These are phyloP conservation scores for Sclerotinia minor DNA, from an alignment of 2,329 filamentous ascomycete genomes.

Conservation along the genomic window DNA sequence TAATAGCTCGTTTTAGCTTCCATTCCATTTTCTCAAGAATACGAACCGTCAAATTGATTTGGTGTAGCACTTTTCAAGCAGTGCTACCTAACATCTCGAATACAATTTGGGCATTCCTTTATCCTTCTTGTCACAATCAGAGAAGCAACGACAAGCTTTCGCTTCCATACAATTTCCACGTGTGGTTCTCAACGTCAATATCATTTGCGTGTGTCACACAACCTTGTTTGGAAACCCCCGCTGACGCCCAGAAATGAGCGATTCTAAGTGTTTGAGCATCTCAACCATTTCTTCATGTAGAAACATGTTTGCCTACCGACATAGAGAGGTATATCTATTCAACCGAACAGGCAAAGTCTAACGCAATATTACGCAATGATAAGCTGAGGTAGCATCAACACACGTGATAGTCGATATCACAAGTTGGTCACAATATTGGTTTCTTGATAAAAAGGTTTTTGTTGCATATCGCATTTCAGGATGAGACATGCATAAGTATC, in stretches of 20 bases:
- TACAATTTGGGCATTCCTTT: background rate
- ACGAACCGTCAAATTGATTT: conserved; percentile 5
- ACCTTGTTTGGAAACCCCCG: background rate
- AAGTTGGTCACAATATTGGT: background rate
- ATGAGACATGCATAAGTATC: conserved; percentile 25
- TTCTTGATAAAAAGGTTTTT: conserved; percentile 17
- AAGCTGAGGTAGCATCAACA: background rate
- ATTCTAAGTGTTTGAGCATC: background rate
- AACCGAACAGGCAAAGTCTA: background rate
- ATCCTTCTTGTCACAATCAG: background rate
- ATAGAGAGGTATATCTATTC: too few species aligned
- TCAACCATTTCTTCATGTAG: conserved; percentile 13
- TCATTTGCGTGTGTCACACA: conserved; percentile 1
- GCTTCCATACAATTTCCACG: conserved; percentile 12
- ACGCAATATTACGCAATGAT: background rate
- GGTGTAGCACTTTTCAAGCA: conserved; percentile 5
- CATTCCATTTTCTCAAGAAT: conserved; percentile 4
- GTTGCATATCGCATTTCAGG: conserved; percentile 23
- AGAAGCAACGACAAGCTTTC: background rate
- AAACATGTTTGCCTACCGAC: background rate
- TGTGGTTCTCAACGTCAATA: conserved; percentile 14
- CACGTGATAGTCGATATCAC: conserved; percentile 17
- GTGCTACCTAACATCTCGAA: background rate
- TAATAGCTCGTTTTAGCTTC: background rate
- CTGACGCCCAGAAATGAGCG: background rate